Evolutionary conservation across 2,329 filamentous ascomycete genomes (phyloP), one percentile per base, ranked within the genome.

Genomic region (Niveomyces coronatus): DNA sequence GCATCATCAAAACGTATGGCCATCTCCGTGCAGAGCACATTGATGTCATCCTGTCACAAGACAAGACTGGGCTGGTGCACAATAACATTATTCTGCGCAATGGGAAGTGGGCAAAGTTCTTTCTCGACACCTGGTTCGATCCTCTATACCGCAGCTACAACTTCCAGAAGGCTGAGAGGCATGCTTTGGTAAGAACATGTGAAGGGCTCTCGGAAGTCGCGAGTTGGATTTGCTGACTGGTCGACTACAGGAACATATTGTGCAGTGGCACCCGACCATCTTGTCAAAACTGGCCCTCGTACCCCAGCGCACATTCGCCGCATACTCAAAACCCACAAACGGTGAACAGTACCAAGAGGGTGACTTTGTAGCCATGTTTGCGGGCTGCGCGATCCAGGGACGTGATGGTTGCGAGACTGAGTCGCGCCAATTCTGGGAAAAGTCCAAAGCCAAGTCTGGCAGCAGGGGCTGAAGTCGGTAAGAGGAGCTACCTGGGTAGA

Each of bases 261-360:
- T 85, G 23, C 89, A 94, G 67, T 98, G 91, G 93, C 91, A 98
- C 56, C 87, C 89, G 19, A 98, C 91, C 0, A 82, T 98, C 31
- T 74, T 98, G 9, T 86, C 89, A 26, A 91, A 87, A 55, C 65
- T 96, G 44, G 88, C 84, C 2, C 69, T 98, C 16, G 70, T 98
- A n/a, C 87, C 89, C 3, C 91, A 98, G 60, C 75, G 81, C 36
- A 68, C 72, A 23, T 65, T 98, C 56, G 94, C 94, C 53, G 74
- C 85, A 0, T 96, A 95, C 60, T 79, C 70, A 44, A 61, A 62
- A 36, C 54, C 57, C 29, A 60, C 63, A 16, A 58, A 68, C 41
- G 79, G 80, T 37, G 74, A 74, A 13, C 67, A 74, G 33, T 96
- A 87, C 58, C 74, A 81, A 53, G 77, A 88, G 8, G 89, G 87